Evolutionary conservation across 176 grass and related monocot species (phyloP).

Genomic region (Oryza punctata): DNA sequence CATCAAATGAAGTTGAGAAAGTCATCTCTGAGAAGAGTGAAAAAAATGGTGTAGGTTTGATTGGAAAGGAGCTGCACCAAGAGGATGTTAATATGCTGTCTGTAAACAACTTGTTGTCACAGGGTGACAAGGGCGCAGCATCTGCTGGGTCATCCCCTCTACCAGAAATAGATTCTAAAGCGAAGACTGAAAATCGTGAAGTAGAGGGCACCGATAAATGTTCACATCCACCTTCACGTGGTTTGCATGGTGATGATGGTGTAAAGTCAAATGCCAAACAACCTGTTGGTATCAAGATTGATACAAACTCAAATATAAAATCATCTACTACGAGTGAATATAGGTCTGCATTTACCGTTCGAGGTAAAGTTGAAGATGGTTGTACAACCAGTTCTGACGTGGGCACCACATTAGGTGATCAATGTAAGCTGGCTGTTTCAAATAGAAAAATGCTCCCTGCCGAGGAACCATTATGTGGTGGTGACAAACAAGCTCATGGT

Average conservation of each 20-base stretch:
- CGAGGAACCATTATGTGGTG: conserved; percentile 34
- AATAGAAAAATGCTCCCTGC: conserved; percentile 9
- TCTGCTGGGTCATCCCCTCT: conserved; percentile 24
- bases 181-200: conserved; percentile 40
- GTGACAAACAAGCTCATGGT: conserved; percentile 29
- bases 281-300: neutral
- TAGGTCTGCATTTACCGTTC: conserved; percentile 20
- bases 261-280: neutral
- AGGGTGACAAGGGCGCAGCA: conserved; percentile 25
- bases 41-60: conserved; percentile 35
- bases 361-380: conserved; percentile 42
- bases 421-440: conserved; percentile 17
- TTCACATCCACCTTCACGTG: conserved; percentile 17
- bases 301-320: conserved; percentile 34
- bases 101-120: neutral
- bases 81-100: neutral
- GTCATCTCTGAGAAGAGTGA: conserved; percentile 26
- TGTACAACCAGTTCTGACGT: conserved; percentile 31
- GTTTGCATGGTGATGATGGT: conserved; percentile 36
- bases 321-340: conserved; percentile 46
- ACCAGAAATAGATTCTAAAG: conserved; percentile 31
- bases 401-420: conserved; percentile 2
- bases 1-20: conserved; percentile 39
- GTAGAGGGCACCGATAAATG: conserved; percentile 11
- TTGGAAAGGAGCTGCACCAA: conserved; percentile 19